A percentile compares a stretch with the other conserved stretches of the same genome.
These are phyloP conservation scores for Diutina rugosa DNA, from an alignment of 1,139 yeast species.

Conservation along the genomic window DNA sequence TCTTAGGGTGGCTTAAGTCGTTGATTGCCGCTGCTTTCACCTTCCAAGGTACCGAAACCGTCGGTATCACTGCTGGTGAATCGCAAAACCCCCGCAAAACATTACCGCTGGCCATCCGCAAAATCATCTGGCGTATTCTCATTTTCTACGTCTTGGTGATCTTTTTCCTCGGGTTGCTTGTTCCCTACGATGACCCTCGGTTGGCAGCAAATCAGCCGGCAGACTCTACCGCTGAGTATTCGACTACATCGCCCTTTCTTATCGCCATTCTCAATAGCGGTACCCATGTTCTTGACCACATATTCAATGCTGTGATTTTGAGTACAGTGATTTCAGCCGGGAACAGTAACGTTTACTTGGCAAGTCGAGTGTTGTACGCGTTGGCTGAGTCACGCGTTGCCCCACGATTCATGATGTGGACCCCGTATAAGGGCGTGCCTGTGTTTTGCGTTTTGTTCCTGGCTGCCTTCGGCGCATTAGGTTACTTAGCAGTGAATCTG, in stretches of 20 bases:
- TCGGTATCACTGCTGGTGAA: constrained; percentile 87
- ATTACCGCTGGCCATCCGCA: constrained; percentile 75
- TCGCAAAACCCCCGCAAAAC: constrained; percentile 69
- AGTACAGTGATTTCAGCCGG: constrained; percentile 67
- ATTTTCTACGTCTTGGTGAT: constrained; percentile 71
- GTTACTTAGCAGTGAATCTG: constrained; percentile 50
- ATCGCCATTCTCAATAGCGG: constrained; percentile 57
- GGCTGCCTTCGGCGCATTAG: constrained; percentile 49
- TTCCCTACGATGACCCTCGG: constrained; percentile 60
- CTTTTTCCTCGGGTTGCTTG: constrained; percentile 70
- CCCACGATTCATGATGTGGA: constrained; percentile 38
- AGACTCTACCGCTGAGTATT: constrained; percentile 14
- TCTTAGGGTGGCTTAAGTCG: constrained; percentile 54
- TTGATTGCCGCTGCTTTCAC: constrained; percentile 67
- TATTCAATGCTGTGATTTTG: constrained; percentile 65
- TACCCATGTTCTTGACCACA: constrained; percentile 53
- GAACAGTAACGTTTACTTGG: constrained; percentile 66
- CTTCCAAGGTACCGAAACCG: constrained; percentile 69
- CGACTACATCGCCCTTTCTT: constrained; percentile 38
- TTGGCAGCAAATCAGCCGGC: constrained; percentile 8
- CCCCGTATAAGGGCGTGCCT: constrained; percentile 59
- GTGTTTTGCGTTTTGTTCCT: constrained; percentile 46
- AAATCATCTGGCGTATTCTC: constrained; percentile 69
- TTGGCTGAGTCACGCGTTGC: constrained; percentile 51
- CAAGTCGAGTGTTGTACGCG: constrained; percentile 60